Percentiles rank a stretch among this genome's conserved stretches.
These are phyloP conservation scores for Apiospora hydei DNA, from an alignment of 2,329 filamentous ascomycete genomes.

Conservation along the genomic window DNA sequence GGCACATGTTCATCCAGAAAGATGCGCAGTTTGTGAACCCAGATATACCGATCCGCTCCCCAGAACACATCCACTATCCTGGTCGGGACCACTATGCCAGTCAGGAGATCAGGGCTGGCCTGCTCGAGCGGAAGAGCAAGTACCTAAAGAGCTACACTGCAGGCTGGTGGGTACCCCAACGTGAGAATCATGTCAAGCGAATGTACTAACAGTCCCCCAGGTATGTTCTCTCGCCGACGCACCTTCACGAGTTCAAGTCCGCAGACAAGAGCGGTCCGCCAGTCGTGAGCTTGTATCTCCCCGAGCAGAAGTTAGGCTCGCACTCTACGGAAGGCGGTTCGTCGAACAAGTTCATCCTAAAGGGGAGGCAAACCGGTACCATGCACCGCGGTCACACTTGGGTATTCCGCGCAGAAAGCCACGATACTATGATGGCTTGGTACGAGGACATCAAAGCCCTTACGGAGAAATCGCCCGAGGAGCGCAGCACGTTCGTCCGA, in stretches of 20 bases:
- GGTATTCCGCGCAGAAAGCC: constrained; percentile 74
- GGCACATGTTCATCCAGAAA: constrained; percentile 80
- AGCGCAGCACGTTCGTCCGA: constrained; percentile 86
- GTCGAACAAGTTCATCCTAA: constrained; percentile 97
- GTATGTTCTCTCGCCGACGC: constrained; percentile 95
- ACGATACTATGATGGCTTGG: constrained; percentile 98
- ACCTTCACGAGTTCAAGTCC: constrained; percentile 99
- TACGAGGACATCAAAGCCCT: constrained; percentile 91
- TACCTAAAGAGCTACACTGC: constrained; percentile 97
- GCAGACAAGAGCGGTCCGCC: constrained; percentile 90
- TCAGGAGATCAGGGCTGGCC: constrained; percentile 85
- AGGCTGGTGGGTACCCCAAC: constrained; percentile 73
- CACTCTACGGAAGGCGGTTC: constrained; percentile 83
- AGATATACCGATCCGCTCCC: constrained; percentile 75
- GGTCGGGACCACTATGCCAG: constrained; percentile 84
- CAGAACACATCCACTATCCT: constrained; percentile 88
- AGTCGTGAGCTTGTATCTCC: constrained; percentile 94
- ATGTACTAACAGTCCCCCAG: constrained; percentile 52
- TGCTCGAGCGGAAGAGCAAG: constrained; percentile 97
- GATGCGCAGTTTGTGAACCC: constrained; percentile 91
- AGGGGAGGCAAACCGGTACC: constrained; percentile 89
- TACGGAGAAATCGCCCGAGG: constrained; percentile 87
- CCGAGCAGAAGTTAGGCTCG: constrained; percentile 93
- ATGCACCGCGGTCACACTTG: constrained; percentile 85
- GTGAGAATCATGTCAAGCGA: background rate